Conservation (phyloP, 2,329 filamentous ascomycete species). For the Calonectria honghensis region DNA sequence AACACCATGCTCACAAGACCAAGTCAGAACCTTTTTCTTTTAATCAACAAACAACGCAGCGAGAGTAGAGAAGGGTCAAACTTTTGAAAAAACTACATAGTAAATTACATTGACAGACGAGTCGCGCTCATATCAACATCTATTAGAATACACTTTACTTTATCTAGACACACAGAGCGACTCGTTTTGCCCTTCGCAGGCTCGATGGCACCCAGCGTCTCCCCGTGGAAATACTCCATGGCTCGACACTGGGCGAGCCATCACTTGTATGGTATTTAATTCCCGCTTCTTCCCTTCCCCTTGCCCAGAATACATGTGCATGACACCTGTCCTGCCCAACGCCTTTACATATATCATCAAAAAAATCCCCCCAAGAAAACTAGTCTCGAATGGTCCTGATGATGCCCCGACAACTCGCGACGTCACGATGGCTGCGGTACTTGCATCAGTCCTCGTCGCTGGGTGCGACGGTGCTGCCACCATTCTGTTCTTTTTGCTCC, state of each 20-base stretch:
- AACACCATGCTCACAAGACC: background rate
- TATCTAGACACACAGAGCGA: slow-evolving; percentile 58
- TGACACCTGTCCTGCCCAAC: slow-evolving; percentile 55
- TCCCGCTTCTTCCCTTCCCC: slow-evolving; percentile 49
- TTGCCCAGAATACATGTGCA: slow-evolving; percentile 53
- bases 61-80: background rate
- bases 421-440: slow-evolving; percentile 25
- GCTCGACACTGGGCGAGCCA: slow-evolving; percentile 43
- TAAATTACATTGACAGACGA: slow-evolving; percentile 20
- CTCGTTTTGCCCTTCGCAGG: slow-evolving; percentile 47
- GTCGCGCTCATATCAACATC: slow-evolving; percentile 56
- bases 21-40: background rate
- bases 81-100: slow-evolving; percentile 2
- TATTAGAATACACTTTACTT: slow-evolving; percentile 66
- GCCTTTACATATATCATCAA: slow-evolving; percentile 59
- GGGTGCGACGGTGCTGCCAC: slow-evolving; percentile 63
- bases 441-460: slow-evolving; percentile 72
- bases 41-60: background rate
- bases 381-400: slow-evolving; percentile 43
- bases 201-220: slow-evolving; percentile 43
- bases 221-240: slow-evolving; percentile 36
- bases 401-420: slow-evolving; percentile 32
- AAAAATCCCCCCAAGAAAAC: slow-evolving; percentile 50
- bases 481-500: slow-evolving; percentile 59
- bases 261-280: slow-evolving; percentile 56